Base-by-base conservation (phyloP, 805 yeast species). In the Hanseniaspora hatyaiensis region DNA sequence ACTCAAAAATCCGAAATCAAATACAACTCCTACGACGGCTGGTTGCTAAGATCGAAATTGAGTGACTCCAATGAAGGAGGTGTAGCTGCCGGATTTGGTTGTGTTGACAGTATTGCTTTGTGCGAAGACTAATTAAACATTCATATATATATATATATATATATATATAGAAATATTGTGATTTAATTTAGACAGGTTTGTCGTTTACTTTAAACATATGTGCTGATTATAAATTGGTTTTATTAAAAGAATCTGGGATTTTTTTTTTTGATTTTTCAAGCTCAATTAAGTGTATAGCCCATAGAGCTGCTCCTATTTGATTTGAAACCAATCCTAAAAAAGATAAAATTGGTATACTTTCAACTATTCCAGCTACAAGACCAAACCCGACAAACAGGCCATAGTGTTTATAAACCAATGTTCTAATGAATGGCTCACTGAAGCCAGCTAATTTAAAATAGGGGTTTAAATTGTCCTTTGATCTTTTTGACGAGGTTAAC, bases 61-160 rank as follows among this genome's bases (percentile, higher is more conserved):
- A 81, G 84, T 53, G 68, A 81, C 3, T 82, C 94, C 47, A 80
- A 92, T 63, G 99, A 92, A 67, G 98, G 98, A 32, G 99, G 99
- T 33, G 96, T 92, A 29, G 97, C 97, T 19, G 98, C 98, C 13
- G 99, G 99, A 1, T 89, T 84, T 65, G 99, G 97, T 6, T 87
- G 96, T 63, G 84, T 92, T 34, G 98, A 92, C 63, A 82, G 87
- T 58, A 71, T 87, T 31, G 75, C 78, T 51, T 65, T 85, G 34
- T 18, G 32, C 11, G 30, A 20, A n/a, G 50, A 55, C 28, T 57
- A 53, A 44, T 36, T 28, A 20, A 47, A 40, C 42, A 39, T 13
- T 13, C 19, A 22, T 38, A 43, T 34, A 24, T 18, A 32, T 19
- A 34, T 33, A 44, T 18, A 31, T 34, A 43, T 43, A 30, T 29